A percentile compares a stretch with the other conserved stretches of the same genome.
phyloP scores from a whole-genome alignment of 352 stramenopile species.

The Halophytophthora batemanensis region DNA sequence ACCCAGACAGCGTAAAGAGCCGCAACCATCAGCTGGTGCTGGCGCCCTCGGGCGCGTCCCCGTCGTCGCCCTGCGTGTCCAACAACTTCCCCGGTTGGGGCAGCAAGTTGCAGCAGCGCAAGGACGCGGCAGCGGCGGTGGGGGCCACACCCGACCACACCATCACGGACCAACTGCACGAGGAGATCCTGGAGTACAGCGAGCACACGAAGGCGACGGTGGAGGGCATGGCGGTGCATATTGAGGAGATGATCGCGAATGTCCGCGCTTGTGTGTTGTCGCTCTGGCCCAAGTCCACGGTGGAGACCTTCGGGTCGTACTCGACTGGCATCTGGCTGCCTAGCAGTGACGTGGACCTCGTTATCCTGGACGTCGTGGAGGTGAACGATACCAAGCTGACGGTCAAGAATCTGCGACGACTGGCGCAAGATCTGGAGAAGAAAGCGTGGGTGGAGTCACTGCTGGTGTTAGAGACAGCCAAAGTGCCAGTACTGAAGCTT shows the following conservation, averaged over 20 bases:
- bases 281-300: constrained; percentile 69
- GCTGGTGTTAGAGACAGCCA: constrained; percentile 78
- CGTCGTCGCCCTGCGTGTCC: constrained; percentile 11
- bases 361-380: constrained; percentile 73
- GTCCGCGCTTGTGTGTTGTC: constrained; percentile 61
- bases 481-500: constrained; percentile 83
- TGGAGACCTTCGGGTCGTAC: constrained; percentile 85
- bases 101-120: constrained; percentile 19
- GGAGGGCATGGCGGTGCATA: constrained; percentile 72
- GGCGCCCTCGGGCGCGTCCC: constrained; percentile 20
- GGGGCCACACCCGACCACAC: constrained; percentile 2
- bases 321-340: constrained; percentile 86
- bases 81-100: constrained; percentile 38
- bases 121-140: constrained; percentile 1
- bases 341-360: constrained; percentile 83
- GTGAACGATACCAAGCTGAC: constrained; percentile 57
- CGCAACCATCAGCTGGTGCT: constrained; percentile 69
- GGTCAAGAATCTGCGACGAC: constrained; percentile 50
- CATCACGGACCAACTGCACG: constrained; percentile 55
- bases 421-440: constrained; percentile 53
- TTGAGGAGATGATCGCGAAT: constrained; percentile 82
- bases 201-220: constrained; percentile 69
- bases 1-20: constrained; percentile 65
- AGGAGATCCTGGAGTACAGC: constrained; percentile 80
- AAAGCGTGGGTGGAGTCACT: constrained; percentile 80